Evolutionary conservation across 495 filamentous ascomycete genomes (phyloP), one percentile per base, ranked within the genome.

Genomic region (Trichodelitschia bisporula): DNA sequence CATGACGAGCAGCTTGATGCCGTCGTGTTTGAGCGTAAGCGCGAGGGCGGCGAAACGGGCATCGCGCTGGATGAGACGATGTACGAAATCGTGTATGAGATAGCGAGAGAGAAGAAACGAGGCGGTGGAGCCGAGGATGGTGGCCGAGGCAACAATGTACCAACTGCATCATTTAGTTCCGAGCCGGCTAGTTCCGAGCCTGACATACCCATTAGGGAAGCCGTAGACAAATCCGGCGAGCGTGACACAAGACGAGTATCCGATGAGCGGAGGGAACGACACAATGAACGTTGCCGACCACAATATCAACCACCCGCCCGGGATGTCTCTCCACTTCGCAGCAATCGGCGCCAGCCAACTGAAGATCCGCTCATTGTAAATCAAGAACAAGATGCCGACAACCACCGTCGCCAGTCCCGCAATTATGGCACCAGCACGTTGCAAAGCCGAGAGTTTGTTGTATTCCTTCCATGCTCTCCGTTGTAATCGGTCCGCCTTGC

Each of bases 181-280:
- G n/a, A n/a, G n/a, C n/a, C n/a, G n/a, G n/a, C n/a, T n/a, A n/a
- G n/a, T n/a, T n/a, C n/a, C n/a, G n/a, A n/a, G n/a, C n/a, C n/a
- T n/a, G n/a, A 42, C 63, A 44, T 52, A 70, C 63, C 86, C 86
- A 40, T 67, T 64, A 36, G 82, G 80, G 38, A 93, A 71, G 0
- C 82, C 89, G 53, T 78, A 97, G n/a, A 97, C 66, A 45, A 92
- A 92, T 0, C 86, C 86, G 9, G 77, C 56, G 17, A 90, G 57
- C 1, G 80, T 92, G n/a, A 89, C 61, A 35, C 70, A 69, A 0
- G 76, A 77, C 17, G 72, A 76, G 56, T 90, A 93, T 4, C 86
- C 86, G 41, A 97, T 74, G 36, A 92, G 45, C 2, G 86, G 86
- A 2, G 86, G 86, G 48, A 97, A 91, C 0, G 72, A 78, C 5